phyloP scores from a whole-genome alignment of 805 yeast species.

The Myxozyma monticola region DNA sequence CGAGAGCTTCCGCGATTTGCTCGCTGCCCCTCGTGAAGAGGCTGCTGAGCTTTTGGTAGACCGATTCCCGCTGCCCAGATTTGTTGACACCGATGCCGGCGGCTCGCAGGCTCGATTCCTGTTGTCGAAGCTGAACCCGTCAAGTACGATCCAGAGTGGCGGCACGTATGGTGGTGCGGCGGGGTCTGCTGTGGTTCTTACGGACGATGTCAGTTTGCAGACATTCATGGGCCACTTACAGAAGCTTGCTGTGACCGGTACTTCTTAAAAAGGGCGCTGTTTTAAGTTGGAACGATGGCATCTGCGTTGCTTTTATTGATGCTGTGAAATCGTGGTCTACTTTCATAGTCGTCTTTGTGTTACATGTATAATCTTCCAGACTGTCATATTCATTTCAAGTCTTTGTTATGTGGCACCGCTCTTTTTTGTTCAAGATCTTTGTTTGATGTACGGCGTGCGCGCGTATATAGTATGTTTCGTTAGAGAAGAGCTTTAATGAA shows the following conservation, averaged over 20 bases:
- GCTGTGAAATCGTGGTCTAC: neutral
- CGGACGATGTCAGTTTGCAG: conserved; percentile 94
- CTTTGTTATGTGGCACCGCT: neutral
- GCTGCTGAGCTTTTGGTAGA: conserved; percentile 90
- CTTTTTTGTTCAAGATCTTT: no score
- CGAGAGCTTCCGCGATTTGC: conserved; percentile 78
- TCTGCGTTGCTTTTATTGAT: neutral
- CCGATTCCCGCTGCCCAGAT: conserved; percentile 96
- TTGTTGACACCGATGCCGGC: conserved; percentile 96
- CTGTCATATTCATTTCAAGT: neutral
- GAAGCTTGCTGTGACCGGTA: conserved; percentile 73
- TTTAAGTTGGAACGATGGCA: no score
- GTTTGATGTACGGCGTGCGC: no score
- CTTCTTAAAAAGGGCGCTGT: conserved; percentile 10
- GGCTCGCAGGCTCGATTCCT: conserved; percentile 98
- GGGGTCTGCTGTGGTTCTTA: conserved; percentile 76
- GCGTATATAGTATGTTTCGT: no score
- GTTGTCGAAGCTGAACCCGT: conserved; percentile 91
- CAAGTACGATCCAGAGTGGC: conserved; percentile 71
- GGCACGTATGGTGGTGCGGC: conserved; percentile 50
- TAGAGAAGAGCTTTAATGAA: no score
- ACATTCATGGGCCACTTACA: conserved; percentile 94
- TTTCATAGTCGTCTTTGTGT: neutral
- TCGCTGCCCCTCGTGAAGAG: conserved; percentile 86
- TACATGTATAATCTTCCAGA: neutral